These are phyloP conservation scores for Paxillus involutus DNA, from an alignment of 768 basidiomycete genomes.

Conservation along the genomic window DNA sequence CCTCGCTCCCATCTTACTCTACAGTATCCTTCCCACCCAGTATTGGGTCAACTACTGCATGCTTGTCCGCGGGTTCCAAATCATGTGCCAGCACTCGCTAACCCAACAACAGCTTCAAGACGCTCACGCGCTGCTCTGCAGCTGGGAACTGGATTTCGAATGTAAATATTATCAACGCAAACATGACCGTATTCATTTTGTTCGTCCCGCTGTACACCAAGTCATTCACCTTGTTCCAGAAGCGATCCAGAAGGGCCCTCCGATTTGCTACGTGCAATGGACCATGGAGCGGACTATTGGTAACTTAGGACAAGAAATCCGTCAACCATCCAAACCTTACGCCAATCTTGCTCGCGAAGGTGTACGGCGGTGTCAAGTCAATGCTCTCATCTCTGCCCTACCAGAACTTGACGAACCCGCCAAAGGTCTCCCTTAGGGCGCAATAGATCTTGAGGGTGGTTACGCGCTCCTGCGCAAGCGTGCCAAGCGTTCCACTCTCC, in stretches of 20 bases:
- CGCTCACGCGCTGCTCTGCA: conserved; percentile 12
- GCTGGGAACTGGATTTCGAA: conserved; percentile 32
- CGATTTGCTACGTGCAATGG: conserved; percentile 26
- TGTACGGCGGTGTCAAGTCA: too few relatives aligned
- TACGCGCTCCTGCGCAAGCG: too few relatives aligned
- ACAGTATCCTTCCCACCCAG: conserved; percentile 8
- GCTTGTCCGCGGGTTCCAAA: conserved; percentile 18
- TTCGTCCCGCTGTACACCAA: conserved; percentile 28
- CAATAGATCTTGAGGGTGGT: too few relatives aligned
- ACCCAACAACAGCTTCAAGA: conserved; percentile 8
- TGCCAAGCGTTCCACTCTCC: too few relatives aligned
- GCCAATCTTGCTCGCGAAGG: too few relatives aligned
- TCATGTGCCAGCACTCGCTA: conserved; percentile 20
- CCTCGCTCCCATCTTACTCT: conserved; percentile 17
- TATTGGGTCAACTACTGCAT: conserved; percentile 21
- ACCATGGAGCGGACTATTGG: conserved; percentile 30
- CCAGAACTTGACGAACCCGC: too few relatives aligned
- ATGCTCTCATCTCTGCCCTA: too few relatives aligned
- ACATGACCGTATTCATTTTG: conserved; percentile 29
- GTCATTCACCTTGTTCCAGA: conserved; percentile 21
- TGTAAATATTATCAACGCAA: conserved; percentile 23
- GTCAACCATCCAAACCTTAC: too few relatives aligned
- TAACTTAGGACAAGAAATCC: conserved; percentile 19
- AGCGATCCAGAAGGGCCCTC: neutral
- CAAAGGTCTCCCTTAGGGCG: too few relatives aligned